A percentile compares a stretch with the other conserved stretches of the same genome.
These are phyloP conservation scores for Pichia sp. DNA, from an alignment of 1,139 yeast species.

Conservation along the genomic window DNA sequence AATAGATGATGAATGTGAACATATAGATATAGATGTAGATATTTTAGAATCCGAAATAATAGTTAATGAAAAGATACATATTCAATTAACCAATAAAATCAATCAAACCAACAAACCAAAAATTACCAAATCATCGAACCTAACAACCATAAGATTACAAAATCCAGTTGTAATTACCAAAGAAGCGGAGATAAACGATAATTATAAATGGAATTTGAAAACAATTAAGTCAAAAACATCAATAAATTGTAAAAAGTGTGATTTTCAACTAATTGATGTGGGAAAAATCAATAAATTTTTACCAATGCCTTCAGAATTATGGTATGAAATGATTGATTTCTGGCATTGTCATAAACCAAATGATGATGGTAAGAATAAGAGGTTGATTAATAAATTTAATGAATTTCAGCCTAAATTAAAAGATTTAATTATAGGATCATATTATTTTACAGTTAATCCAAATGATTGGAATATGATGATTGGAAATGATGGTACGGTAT, in stretches of 20 bases:
- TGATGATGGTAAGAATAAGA: constrained; percentile 12
- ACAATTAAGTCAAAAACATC: not conserved
- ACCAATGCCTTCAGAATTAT: constrained; percentile 84
- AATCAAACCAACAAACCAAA: not conserved
- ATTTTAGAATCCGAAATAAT: not conserved
- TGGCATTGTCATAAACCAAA: constrained; percentile 97
- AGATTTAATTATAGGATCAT: constrained; percentile 50
- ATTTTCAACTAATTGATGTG: constrained; percentile 9
- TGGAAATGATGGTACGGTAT: not conserved
- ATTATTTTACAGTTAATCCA: constrained; percentile 44
- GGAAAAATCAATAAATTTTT: constrained; percentile 31
- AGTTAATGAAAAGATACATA: not conserved
- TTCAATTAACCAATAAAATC: not conserved
- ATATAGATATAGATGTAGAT: not conserved
- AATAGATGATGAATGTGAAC: not conserved
- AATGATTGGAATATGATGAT: constrained; percentile 19
- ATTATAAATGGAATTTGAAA: constrained; percentile 21
- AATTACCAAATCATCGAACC: not conserved
- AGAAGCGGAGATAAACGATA: constrained; percentile 9
- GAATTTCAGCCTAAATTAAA: constrained; percentile 41
- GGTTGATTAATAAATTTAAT: constrained; percentile 23
- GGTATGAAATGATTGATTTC: constrained; percentile 95
- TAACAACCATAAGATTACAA: not conserved
- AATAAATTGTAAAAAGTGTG: constrained; percentile 16
- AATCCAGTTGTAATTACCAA: not conserved